Percentiles rank a stretch among this genome's conserved stretches.
phyloP scores from a whole-genome alignment of 257 asterid genomes.

The Schizonepeta tenuifolia region DNA sequence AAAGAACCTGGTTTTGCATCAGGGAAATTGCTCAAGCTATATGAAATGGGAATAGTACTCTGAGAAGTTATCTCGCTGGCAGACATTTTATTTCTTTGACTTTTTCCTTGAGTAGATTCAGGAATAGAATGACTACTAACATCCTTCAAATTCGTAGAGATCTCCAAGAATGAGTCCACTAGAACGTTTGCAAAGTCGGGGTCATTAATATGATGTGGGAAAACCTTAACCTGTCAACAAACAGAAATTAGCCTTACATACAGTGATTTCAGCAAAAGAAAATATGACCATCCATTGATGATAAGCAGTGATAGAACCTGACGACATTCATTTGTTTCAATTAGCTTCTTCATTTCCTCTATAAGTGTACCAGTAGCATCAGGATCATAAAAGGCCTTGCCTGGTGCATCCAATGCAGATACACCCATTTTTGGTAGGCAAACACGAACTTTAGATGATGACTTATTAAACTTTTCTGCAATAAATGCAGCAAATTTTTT shows the following conservation, averaged over 20 bases:
- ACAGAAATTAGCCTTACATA: slow-evolving; percentile 26
- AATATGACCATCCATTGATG: slow-evolving; percentile 23
- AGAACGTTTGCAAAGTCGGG: slow-evolving; percentile 80
- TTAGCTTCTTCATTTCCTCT: slow-evolving; percentile 64
- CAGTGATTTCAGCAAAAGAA: slow-evolving; percentile 22
- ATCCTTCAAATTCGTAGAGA: slow-evolving; percentile 39
- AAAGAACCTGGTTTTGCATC: slow-evolving; percentile 80
- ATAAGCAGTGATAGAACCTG: slow-evolving; percentile 60
- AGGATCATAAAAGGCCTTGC: slow-evolving; percentile 79
- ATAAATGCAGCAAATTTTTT: slow-evolving; percentile 82
- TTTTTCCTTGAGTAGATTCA: slow-evolving; percentile 42
- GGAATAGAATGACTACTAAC: slow-evolving; percentile 37
- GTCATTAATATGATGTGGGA: slow-evolving; percentile 85
- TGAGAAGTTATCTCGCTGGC: slow-evolving; percentile 36
- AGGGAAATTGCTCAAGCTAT: slow-evolving; percentile 72
- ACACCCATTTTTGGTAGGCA: slow-evolving; percentile 90
- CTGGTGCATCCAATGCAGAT: slow-evolving; percentile 91
- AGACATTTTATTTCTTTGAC: slow-evolving; percentile 45
- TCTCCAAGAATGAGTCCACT: slow-evolving; percentile 80
- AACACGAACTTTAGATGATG: slow-evolving; percentile 68
- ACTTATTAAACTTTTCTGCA: slow-evolving; percentile 76
- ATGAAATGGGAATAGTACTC: slow-evolving; percentile 38
- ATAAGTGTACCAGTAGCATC: slow-evolving; percentile 76
- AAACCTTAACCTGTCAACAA: slow-evolving; percentile 65
- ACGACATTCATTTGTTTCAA: slow-evolving; percentile 58